Evolutionary conservation across 805 yeast species (phyloP).

Genomic region (Kodamaea jinghongensis): DNA sequence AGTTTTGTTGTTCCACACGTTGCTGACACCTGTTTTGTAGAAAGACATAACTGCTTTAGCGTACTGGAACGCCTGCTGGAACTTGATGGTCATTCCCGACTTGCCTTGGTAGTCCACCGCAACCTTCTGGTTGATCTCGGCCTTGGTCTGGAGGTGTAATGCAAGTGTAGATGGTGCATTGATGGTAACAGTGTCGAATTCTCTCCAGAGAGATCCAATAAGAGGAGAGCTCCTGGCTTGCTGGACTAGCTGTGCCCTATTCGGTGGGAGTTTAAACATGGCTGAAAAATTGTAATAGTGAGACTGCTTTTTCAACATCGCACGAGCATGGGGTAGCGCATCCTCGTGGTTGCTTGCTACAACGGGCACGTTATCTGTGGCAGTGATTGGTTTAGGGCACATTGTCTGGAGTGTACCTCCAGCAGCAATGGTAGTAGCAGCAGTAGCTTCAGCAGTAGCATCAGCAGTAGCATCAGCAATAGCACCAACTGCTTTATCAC

Average conservation of each 20-base stretch:
- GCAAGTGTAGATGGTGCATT: constrained; percentile 35
- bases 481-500: too few species aligned
- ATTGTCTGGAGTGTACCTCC: too few species aligned
- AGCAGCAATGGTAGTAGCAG: too few species aligned
- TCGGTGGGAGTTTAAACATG: constrained; percentile 1
- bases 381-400: too few species aligned
- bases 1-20: constrained; percentile 48
- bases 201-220: constrained; percentile 16
- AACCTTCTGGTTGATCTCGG: constrained; percentile 25
- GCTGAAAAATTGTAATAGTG: background rate
- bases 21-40: constrained; percentile 56
- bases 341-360: too few species aligned
- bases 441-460: too few species aligned
- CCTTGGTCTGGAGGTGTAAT: constrained; percentile 23
- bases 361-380: too few species aligned
- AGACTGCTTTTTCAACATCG: background rate
- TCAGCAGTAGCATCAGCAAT: too few species aligned
- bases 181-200: constrained; percentile 11
- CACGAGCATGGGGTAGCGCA: too few species aligned
- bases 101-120: constrained; percentile 17
- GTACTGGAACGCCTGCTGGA: constrained; percentile 41
- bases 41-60: constrained; percentile 48
- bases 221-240: constrained; percentile 15
- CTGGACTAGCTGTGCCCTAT: constrained; percentile 6
- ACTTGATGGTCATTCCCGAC: constrained; percentile 16